Evolutionary conservation across 2,329 filamentous ascomycete species (phyloP), one percentile per base, ranked within the genome.

Genomic region (Aschersonia sp.): DNA sequence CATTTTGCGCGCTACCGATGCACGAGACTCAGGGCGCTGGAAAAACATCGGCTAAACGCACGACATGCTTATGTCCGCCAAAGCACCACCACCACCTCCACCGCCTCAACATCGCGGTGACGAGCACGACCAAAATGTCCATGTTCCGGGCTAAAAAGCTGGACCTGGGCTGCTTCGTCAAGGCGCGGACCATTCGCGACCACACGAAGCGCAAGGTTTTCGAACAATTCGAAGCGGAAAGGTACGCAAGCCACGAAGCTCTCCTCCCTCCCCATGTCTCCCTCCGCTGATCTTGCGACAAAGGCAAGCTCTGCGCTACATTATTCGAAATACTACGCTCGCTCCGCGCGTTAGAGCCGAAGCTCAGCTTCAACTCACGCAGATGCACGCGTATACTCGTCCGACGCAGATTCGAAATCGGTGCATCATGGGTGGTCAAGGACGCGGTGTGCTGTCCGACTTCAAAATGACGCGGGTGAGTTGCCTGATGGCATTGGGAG

Each of bases 201-300:
- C 88, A 97, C 71, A 89, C 89, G 48, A 98, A 97, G 78, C 85
- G 92, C 59, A 91, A 94, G 71, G 86, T 89, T 50, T 96, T 89
- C 60, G 85, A 84, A 61, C 75, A 88, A 63, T 73, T 84, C 61
- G 92, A 98, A 71, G 80, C 89, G 4, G 85, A 96, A 69, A 84
- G 91, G 89, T 94, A 72, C 53, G 65, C 53, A 20, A 12, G 12
- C 2, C n/a, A 6, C 32, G 10, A 31, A 30, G 5, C 43, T 10
- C 12, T 41, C 4, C 20, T 31, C 10, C 12, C 5, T 10, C 32
- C 28, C 32, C 30, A 9, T 9, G 9, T 43, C n/a, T 30, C 31
- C 31, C 3, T 31, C 31, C 28, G 7, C 28, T 29, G 6, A 5
- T 30, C 43, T 44, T 29, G 9, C 7, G 28, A 28, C 7, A 30